Conservation (phyloP, 169 alveolate genomes). For the Eimeria acervulina region DNA sequence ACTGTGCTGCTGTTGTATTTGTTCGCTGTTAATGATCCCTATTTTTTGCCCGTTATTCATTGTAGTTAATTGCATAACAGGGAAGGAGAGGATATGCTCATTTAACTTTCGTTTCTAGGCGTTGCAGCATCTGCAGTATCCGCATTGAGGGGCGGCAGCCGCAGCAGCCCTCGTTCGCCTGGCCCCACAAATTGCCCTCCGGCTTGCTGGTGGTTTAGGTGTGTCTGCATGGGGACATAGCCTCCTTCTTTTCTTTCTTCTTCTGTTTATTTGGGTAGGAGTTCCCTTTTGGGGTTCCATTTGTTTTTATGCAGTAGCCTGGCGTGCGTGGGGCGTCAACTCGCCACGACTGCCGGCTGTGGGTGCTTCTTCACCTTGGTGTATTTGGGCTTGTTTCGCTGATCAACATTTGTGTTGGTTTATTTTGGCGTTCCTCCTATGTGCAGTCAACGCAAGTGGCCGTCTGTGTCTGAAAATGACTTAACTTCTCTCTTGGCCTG, state of each 20-base stretch:
- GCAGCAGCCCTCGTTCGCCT: slow-evolving; percentile 7
- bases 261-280: background rate
- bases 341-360: too few relatives aligned
- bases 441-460: background rate
- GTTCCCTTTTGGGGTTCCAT: background rate
- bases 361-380: too few relatives aligned
- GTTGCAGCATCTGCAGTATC: background rate
- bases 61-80: background rate
- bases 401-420: background rate
- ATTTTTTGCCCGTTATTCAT: too few relatives aligned
- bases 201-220: slow-evolving; percentile 9
- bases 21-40: too few relatives aligned
- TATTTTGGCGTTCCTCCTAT: background rate
- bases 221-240: background rate
- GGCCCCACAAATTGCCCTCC: background rate
- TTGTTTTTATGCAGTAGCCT: background rate
- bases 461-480: background rate
- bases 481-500: background rate
- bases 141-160: background rate
- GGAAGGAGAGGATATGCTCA: background rate
- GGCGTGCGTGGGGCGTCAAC: too few relatives aligned
- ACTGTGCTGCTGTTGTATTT: too few relatives aligned
- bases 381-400: too few relatives aligned
- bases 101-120: background rate
- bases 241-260: background rate